Conservation (phyloP, 345 rosid species). For the Citrus australasica region DNA sequence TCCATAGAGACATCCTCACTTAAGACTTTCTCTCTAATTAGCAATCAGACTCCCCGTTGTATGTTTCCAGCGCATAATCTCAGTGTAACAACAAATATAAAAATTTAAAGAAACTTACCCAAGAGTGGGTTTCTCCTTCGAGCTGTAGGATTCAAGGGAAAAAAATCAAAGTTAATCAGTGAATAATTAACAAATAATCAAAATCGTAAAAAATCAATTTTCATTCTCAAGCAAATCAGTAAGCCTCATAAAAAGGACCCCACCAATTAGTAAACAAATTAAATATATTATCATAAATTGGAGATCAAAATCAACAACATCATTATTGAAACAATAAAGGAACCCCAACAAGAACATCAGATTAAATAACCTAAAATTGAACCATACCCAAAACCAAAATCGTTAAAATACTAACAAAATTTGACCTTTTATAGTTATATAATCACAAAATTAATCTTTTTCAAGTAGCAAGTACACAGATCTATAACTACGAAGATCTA, state of each 20-base stretch:
- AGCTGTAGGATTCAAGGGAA: slow-evolving; percentile 41
- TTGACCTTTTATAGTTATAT: background rate
- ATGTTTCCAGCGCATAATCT: background rate
- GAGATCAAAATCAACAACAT: background rate
- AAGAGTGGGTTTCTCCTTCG: slow-evolving; percentile 95
- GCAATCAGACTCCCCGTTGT: background rate
- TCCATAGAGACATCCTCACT: background rate
- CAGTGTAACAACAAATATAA: background rate
- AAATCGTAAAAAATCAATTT: background rate
- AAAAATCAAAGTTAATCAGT: slow-evolving; percentile 8
- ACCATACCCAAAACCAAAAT: background rate
- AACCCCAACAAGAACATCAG: background rate
- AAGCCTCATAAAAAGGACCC: background rate
- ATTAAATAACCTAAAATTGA: background rate
- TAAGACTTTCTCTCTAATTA: background rate
- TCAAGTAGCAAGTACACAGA: background rate
- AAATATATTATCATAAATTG: background rate
- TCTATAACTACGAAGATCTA: slow-evolving; percentile 11
- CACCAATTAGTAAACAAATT: background rate
- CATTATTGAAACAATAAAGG: background rate
- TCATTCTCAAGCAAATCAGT: background rate
- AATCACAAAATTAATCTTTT: background rate
- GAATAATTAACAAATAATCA: background rate
- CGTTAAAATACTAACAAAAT: background rate
- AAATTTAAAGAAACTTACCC: slow-evolving; percentile 45